These are phyloP conservation scores for Trichoderma hamatum DNA, from an alignment of 2,329 filamentous ascomycete genomes.

Conservation along the genomic window DNA sequence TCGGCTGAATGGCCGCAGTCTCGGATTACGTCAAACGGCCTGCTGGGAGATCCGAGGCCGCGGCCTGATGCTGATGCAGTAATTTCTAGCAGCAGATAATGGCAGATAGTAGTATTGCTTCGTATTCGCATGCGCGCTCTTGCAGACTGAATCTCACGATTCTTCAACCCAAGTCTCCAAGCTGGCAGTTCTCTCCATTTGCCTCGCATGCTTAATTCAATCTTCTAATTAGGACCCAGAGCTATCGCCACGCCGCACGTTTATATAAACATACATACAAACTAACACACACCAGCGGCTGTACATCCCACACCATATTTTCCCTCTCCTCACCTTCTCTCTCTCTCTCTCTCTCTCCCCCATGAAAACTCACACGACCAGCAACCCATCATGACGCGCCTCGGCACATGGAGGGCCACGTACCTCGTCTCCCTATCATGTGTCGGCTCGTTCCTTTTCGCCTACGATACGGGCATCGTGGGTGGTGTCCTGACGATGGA, in stretches of 20 bases:
- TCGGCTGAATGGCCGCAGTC: constrained; percentile 1
- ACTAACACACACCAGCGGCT: background rate
- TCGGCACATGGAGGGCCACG: constrained; percentile 43
- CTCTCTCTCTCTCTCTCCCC: background rate
- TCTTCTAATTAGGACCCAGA: background rate
- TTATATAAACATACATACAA: background rate
- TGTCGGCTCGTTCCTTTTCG: constrained; percentile 45
- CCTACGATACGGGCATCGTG: constrained; percentile 49
- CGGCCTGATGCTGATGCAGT: background rate
- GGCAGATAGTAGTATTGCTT: background rate
- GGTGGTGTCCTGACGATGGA: constrained; percentile 46
- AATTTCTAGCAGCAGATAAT: too few species aligned
- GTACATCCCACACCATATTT: background rate
- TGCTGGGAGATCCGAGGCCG: background rate
- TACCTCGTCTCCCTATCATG: constrained; percentile 45
- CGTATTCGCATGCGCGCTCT: background rate
- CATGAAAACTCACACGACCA: constrained; percentile 7
- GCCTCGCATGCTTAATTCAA: background rate
- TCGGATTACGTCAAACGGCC: background rate
- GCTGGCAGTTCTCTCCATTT: background rate
- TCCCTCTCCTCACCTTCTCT: background rate
- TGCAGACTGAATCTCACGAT: background rate
- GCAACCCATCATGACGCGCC: constrained; percentile 30
- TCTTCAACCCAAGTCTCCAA: background rate
- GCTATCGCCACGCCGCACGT: background rate